Evolutionary conservation across 148 eudicot species (phyloP), one percentile per base, ranked within the genome.

Genomic region (Chenopodium formosanum): DNA sequence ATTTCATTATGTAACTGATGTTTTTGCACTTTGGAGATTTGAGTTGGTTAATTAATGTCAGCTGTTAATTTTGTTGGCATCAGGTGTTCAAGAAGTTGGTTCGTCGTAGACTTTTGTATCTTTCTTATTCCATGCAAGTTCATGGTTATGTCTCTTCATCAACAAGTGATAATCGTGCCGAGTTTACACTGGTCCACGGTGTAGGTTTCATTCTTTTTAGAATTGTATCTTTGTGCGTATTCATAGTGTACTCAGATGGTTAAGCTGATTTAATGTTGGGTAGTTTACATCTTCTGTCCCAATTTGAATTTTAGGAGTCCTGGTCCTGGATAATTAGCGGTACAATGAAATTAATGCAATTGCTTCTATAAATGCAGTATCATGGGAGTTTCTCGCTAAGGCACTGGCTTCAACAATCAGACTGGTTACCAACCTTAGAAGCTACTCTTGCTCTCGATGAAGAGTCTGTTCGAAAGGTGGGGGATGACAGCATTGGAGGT

Each of bases 101-200:
- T 83, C 90, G 84, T 63, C 92, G 93, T 69, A 92, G 82, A 80
- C 86, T 91, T 77, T 71, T 94, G 91, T 97, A 92, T 81, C 97
- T 91, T 87, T 97, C 99, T 77, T 97, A 97, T 83, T 91, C 98
- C 4, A 91, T 97, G 99, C 98, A 94, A 92, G 98, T 97, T 83
- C 92, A 94, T 86, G 99, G 99, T 82, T 94, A 90, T 81, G 88
- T 91, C 75, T 87, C 91, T 74, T 84, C 95, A 48, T 87, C 90
- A 60, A 85, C 92, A 79, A 87, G 87, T 78, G 86, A 71, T 67
- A 88, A 88, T 71, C 68, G 70, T 81, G 92, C 88, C 82, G 91
- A 95, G 69, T 97, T 97, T 80, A 91, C 88, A 78, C 89, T 97
- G 50, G 95, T 97, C 84, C 98, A 97, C 44, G 94, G 99, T 85